Percentiles rank a stretch among this genome's conserved stretches.
phyloP scores from a whole-genome alignment of 345 rosid species.

The Sonneratia caseolaris region DNA sequence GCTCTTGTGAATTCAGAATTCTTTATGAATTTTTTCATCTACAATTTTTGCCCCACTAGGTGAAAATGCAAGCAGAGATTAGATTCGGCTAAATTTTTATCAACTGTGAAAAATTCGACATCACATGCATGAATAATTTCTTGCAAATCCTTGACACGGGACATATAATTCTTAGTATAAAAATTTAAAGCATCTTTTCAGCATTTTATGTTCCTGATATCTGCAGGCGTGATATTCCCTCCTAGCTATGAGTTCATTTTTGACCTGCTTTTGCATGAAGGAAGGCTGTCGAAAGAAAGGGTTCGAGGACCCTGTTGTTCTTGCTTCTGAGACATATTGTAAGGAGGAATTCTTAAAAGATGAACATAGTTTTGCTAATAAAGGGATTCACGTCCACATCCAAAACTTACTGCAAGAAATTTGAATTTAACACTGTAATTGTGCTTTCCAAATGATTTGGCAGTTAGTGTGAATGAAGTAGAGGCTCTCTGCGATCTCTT shows the following conservation, averaged over 20 bases:
- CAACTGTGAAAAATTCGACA: neutral
- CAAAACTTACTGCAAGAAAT: neutral
- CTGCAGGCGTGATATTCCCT: neutral
- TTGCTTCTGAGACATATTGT: constrained; percentile 79
- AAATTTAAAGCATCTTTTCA: neutral
- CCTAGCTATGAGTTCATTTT: constrained; percentile 34
- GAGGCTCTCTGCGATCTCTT: constrained; percentile 62
- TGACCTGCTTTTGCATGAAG: constrained; percentile 38
- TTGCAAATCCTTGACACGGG: neutral
- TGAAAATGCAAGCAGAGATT: neutral
- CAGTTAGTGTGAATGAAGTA: constrained; percentile 68
- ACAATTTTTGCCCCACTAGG: neutral
- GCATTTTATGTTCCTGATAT: neutral
- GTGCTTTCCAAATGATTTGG: constrained; percentile 4
- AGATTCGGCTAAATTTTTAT: neutral
- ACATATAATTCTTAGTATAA: neutral
- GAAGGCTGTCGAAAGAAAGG: constrained; percentile 23
- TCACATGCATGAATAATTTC: neutral
- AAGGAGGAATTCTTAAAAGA: constrained; percentile 18
- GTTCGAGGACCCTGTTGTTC: constrained; percentile 40
- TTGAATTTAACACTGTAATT: neutral
- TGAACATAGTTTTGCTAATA: neutral
- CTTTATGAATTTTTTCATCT: neutral
- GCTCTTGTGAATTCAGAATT: neutral
- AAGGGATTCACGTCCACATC: neutral